Percentiles rank a stretch among this genome's conserved stretches.
Conservation (phyloP, 2,329 filamentous ascomycete species). For the Phialophora chinensis region DNA sequence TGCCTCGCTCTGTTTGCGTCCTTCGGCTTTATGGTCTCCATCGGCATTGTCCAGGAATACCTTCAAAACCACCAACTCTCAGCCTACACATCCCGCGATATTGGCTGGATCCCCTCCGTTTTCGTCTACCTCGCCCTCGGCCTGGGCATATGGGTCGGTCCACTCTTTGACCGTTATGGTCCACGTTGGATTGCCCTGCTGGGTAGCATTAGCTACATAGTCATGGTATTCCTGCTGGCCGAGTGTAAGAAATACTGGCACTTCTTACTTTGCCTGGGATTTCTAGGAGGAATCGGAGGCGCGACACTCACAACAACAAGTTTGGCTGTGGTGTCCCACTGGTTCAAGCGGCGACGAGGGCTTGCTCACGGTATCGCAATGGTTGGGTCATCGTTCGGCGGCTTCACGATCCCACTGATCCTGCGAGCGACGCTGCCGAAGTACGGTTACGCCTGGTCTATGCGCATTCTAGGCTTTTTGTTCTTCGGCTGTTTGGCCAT, state of each 20-base stretch:
- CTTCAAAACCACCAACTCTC: slow-evolving; percentile 54
- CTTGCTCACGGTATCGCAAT: slow-evolving; percentile 50
- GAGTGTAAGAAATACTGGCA: slow-evolving; percentile 58
- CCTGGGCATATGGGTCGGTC: slow-evolving; percentile 56
- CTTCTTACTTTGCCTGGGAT: slow-evolving; percentile 50
- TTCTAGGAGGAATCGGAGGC: slow-evolving; percentile 46
- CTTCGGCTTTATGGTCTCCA: slow-evolving; percentile 56
- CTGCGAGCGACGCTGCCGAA: slow-evolving; percentile 42
- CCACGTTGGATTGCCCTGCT: slow-evolving; percentile 50
- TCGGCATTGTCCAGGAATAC: slow-evolving; percentile 58
- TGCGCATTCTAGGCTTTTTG: slow-evolving; percentile 47
- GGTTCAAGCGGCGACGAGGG: slow-evolving; percentile 48
- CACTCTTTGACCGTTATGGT: slow-evolving; percentile 57
- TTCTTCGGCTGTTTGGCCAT: slow-evolving; percentile 45
- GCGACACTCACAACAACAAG: slow-evolving; percentile 48
- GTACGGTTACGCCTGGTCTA: slow-evolving; percentile 47
- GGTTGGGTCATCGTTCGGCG: slow-evolving; percentile 48
- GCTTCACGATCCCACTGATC: slow-evolving; percentile 47
- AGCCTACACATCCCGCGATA: slow-evolving; percentile 50
- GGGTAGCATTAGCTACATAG: slow-evolving; percentile 48
- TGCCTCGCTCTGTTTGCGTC: slow-evolving; percentile 48
- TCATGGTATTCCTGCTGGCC: slow-evolving; percentile 54
- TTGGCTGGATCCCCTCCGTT: slow-evolving; percentile 59
- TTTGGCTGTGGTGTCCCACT: slow-evolving; percentile 49
- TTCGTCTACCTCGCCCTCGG: slow-evolving; percentile 55